Base-by-base conservation (phyloP, 2,329 filamentous ascomycete species). In the Phialophora expanda region DNA sequence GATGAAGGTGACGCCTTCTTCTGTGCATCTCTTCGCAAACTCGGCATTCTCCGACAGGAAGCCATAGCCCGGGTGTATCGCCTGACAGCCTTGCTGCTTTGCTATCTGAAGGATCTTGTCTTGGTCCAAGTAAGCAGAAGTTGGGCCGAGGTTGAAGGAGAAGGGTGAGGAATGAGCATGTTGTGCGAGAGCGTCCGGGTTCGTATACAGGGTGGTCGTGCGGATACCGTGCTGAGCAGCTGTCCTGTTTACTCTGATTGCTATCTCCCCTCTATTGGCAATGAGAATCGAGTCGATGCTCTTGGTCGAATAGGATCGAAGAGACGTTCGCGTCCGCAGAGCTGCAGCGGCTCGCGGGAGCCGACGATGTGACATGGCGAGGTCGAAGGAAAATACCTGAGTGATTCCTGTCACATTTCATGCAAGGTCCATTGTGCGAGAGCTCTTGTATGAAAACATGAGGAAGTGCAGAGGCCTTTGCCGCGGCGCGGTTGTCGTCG, bases 181-280 rank as follows among this genome's bases (percentile, higher is more conserved):
- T 79, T 97, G 95, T 32, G 93, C 90, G 68, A 83, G 84, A 65
- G 91, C 89, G 78, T 99, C 95, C 46, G 94, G 91, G 71, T 96
- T 91, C 7, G 95, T 99, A 79, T 97, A 99, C 66, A 99, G 86
- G 0, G 94, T 97, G 0, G 94, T 97, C 20, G 94, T 96, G 68
- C 89, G 88, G 75, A 99, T 96, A 65, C 95, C 94, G 57, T 97
- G 90, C 69, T 90, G 87, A 58, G 91, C 85, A 38, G 95, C 95
- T 24, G 95, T 99, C 71, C 89, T 87, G 71, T 93, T 90, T 71
- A 99, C 95, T 72, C 95, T 91, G 76, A 99, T 84, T 57, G 95
- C 95, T 73, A 99, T 99, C 80, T 99, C 95, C 73, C 95, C 95
- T 73, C 95, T 89, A 77, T 99, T 99, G 61, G 95, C 95, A 76